These are phyloP conservation scores for Pichia sp. DNA, from an alignment of 1,139 yeast species.

Conservation along the genomic window DNA sequence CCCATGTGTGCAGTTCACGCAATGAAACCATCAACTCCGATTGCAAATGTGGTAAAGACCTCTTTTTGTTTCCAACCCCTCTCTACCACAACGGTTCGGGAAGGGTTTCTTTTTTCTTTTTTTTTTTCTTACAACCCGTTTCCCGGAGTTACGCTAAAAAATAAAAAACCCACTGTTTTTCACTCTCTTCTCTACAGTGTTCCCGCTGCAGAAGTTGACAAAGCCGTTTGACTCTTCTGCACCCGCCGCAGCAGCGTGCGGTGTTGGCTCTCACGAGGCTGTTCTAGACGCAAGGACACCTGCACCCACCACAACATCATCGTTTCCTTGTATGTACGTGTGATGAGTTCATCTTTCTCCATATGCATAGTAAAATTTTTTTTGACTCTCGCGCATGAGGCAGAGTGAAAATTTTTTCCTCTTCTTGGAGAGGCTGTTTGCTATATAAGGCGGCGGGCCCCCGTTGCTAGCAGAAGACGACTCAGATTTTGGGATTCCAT, in stretches of 20 bases:
- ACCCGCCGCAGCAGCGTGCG: too few species aligned
- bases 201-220: neutral
- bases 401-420: neutral
- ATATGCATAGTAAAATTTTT: neutral
- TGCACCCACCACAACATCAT: neutral
- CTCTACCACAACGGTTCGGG: neutral
- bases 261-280: too few species aligned
- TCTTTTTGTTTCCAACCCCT: too few species aligned
- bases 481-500: neutral
- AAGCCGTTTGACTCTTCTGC: neutral
- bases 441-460: neutral
- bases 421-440: neutral
- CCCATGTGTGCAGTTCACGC: too few species aligned
- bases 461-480: neutral
- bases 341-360: slow-evolving; percentile 3
- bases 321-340: neutral
- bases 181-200: too few species aligned
- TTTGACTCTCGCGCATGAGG: neutral
- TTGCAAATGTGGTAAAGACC: too few species aligned
- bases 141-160: neutral
- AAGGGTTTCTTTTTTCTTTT: neutral
- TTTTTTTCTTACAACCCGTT: neutral
- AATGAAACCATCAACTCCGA: too few species aligned
- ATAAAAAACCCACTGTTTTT: neutral
- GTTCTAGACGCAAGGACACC: neutral